Conservation (phyloP, 2,329 filamentous ascomycete genomes). For the Ustulina deusta region DNA sequence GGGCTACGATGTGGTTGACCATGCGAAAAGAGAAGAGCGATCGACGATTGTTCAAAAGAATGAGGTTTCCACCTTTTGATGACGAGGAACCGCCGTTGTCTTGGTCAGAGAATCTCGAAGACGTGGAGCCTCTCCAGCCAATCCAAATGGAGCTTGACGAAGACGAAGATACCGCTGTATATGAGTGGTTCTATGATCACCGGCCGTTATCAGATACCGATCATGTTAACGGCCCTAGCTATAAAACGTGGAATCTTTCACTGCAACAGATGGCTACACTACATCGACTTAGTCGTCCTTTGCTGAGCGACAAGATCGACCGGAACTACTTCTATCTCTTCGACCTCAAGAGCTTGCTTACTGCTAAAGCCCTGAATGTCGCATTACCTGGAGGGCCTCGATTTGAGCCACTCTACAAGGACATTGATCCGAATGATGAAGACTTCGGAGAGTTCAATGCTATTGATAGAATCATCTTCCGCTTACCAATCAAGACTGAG, state of each 20-base stretch:
- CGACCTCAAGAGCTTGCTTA: slow-evolving; percentile 92
- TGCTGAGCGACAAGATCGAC: slow-evolving; percentile 92
- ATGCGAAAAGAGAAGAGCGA: slow-evolving; percentile 99
- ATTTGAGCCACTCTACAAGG: slow-evolving; percentile 97
- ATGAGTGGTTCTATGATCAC: slow-evolving; percentile 98
- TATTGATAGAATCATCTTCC: slow-evolving; percentile 99
- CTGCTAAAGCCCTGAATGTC: slow-evolving; percentile 96
- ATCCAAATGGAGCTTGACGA: slow-evolving; percentile 99
- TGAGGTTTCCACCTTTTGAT: slow-evolving; percentile 98
- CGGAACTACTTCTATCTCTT: slow-evolving; percentile 99
- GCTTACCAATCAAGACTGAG: slow-evolving; percentile 92
- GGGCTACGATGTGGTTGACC: slow-evolving; percentile 99
- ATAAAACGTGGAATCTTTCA: slow-evolving; percentile 93
- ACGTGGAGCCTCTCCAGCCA: slow-evolving; percentile 95
- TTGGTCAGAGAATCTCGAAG: slow-evolving; percentile 99
- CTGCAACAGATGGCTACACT: slow-evolving; percentile 96
- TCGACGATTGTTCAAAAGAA: slow-evolving; percentile 94
- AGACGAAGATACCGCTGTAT: slow-evolving; percentile 88
- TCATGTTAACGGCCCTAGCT: slow-evolving; percentile 96
- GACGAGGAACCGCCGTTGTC: slow-evolving; percentile 97
- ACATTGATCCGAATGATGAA: slow-evolving; percentile 98
- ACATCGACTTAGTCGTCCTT: slow-evolving; percentile 89
- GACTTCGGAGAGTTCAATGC: slow-evolving; percentile 99
- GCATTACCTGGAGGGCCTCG: slow-evolving; percentile 96
- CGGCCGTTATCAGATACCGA: slow-evolving; percentile 88